A percentile compares a stretch with the other conserved stretches of the same genome.
Evolutionary conservation across 768 basidiomycete genomes (phyloP).

Genomic region (Fistulinella prunicolor): DNA sequence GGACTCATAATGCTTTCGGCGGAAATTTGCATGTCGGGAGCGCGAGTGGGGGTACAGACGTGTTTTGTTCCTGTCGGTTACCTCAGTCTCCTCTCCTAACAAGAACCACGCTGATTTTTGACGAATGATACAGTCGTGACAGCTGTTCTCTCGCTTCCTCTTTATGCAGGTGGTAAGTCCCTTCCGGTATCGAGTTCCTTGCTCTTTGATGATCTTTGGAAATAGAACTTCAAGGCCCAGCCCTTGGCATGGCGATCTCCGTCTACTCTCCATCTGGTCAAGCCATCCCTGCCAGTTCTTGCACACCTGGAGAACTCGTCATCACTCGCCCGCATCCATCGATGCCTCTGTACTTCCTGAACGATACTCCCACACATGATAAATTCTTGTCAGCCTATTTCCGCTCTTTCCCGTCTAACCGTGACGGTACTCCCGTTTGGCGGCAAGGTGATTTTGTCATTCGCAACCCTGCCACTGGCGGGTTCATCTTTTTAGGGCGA

Average conservation of each 20-base stretch:
- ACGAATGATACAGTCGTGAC: slow-evolving; percentile 48
- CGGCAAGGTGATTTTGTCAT: slow-evolving; percentile 69
- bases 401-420: slow-evolving; percentile 53
- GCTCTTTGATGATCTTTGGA: background rate
- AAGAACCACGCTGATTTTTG: background rate
- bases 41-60: slow-evolving; percentile 70
- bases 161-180: slow-evolving; percentile 56
- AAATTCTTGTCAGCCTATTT: slow-evolving; percentile 66
- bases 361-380: slow-evolving; percentile 48
- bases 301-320: slow-evolving; percentile 57
- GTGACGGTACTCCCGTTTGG: slow-evolving; percentile 48
- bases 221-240: slow-evolving; percentile 62
- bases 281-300: slow-evolving; percentile 55
- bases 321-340: slow-evolving; percentile 71
- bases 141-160: slow-evolving; percentile 46
- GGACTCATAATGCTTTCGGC: slow-evolving; percentile 58
- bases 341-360: slow-evolving; percentile 66
- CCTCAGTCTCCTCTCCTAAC: background rate
- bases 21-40: slow-evolving; percentile 49
- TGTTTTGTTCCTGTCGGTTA: slow-evolving; percentile 60
- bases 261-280: slow-evolving; percentile 58
- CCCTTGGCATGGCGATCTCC: slow-evolving; percentile 63
- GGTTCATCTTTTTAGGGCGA: slow-evolving; percentile 60
- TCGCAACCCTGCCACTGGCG: slow-evolving; percentile 58
- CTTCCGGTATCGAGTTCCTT: background rate